A percentile compares a stretch with the other conserved stretches of the same genome.
phyloP scores from a whole-genome alignment of 169 alveolate genomes.

The Eimeria nieschulzi region DNA sequence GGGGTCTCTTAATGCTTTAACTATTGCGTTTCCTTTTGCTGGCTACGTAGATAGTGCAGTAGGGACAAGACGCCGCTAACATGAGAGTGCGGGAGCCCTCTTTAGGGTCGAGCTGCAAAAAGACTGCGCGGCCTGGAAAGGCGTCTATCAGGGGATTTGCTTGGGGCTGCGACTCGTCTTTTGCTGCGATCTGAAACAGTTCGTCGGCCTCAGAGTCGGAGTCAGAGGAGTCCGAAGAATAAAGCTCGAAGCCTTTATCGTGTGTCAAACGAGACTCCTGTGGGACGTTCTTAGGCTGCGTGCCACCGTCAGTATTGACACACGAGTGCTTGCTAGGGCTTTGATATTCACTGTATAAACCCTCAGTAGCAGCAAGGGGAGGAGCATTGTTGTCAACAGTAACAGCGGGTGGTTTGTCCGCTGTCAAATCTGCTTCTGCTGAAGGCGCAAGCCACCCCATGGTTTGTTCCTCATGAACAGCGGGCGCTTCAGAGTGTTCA shows the following conservation, averaged over 20 bases:
- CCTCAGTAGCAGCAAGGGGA: too few relatives aligned
- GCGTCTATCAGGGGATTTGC: slow-evolving; percentile 60
- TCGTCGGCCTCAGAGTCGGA: slow-evolving; percentile 39
- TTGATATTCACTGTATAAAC: too few relatives aligned
- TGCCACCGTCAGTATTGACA: too few relatives aligned
- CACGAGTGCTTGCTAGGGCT: too few relatives aligned
- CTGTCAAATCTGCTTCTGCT: too few relatives aligned
- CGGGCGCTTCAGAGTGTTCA: too few relatives aligned
- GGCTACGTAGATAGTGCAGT: not conserved
- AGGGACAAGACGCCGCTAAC: not conserved
- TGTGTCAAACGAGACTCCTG: not conserved
- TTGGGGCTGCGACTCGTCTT: slow-evolving; percentile 48
- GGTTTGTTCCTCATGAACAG: too few relatives aligned
- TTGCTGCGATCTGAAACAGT: slow-evolving; percentile 17
- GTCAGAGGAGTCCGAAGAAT: slow-evolving; percentile 22
- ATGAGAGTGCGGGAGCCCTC: slow-evolving; percentile 40
- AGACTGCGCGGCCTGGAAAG: slow-evolving; percentile 62
- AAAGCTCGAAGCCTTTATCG: slow-evolving; percentile 40
- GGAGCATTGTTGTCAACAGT: too few relatives aligned
- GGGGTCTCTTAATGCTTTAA: too few relatives aligned
- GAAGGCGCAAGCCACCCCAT: too few relatives aligned
- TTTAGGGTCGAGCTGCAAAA: slow-evolving; percentile 20
- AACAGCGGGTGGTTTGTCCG: too few relatives aligned
- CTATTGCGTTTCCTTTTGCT: not conserved
- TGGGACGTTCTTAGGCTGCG: not conserved